Percentiles rank a stretch among this genome's conserved stretches.
phyloP scores from a whole-genome alignment of 1,284 basidiomycete genomes.

The Blastosporella zonata region DNA sequence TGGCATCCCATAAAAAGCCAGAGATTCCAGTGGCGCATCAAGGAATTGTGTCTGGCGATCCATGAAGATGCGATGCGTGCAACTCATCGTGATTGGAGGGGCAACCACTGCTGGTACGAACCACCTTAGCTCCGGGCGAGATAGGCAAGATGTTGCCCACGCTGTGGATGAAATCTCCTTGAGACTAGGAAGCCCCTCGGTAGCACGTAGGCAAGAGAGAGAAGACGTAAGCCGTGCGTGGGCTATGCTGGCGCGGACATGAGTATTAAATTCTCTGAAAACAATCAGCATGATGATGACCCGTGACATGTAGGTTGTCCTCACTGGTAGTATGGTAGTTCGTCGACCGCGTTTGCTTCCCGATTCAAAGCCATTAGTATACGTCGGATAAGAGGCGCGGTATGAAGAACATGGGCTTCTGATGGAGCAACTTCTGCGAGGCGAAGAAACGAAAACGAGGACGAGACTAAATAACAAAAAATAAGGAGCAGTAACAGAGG shows the following conservation, averaged over 20 bases:
- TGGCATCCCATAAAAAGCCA: conserved; percentile 86
- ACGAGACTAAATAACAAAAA: conserved; percentile 31
- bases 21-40: conserved; percentile 69
- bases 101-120: conserved; percentile 83
- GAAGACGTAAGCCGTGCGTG: conserved; percentile 30
- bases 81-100: conserved; percentile 75
- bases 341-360: conserved; percentile 41
- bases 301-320: conserved; percentile 20
- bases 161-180: conserved; percentile 56
- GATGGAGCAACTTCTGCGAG: conserved; percentile 62
- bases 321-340: conserved; percentile 48
- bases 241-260: conserved; percentile 37
- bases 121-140: conserved; percentile 77
- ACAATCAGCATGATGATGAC: conserved; percentile 15
- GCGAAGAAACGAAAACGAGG: conserved; percentile 76
- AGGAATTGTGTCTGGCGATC: conserved; percentile 64
- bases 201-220: conserved; percentile 38
- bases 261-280: conserved; percentile 57
- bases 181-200: conserved; percentile 53
- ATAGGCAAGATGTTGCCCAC: conserved; percentile 79
- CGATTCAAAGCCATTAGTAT: conserved; percentile 46
- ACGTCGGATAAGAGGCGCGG: conserved; percentile 54
- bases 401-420: conserved; percentile 63
- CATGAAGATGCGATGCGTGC: conserved; percentile 77
- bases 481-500: neutral